These are phyloP conservation scores for Rhizoctonia solani DNA, from an alignment of 1,284 basidiomycete genomes.

Conservation along the genomic window DNA sequence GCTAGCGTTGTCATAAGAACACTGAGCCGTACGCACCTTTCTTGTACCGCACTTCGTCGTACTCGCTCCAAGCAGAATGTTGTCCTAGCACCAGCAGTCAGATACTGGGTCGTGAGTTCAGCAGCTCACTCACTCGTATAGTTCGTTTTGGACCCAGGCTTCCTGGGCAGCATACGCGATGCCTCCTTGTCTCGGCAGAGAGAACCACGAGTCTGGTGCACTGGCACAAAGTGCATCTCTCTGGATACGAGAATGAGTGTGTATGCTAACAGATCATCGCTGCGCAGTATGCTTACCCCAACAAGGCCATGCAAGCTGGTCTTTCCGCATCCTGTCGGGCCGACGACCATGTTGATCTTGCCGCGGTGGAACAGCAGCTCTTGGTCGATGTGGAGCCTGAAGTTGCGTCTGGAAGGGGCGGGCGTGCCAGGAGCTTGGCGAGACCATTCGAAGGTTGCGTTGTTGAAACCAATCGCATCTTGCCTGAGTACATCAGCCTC, in stretches of 20 bases:
- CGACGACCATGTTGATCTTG: constrained; percentile 63
- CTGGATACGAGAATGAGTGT: neutral
- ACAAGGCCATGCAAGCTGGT: constrained; percentile 52
- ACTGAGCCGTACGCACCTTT: constrained; percentile 40
- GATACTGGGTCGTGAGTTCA: neutral
- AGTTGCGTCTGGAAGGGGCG: constrained; percentile 45
- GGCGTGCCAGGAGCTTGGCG: neutral
- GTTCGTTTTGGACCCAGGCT: constrained; percentile 35
- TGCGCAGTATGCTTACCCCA: constrained; percentile 46
- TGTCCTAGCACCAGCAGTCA: constrained; percentile 46
- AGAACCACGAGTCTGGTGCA: constrained; percentile 29
- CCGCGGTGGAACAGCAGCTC: constrained; percentile 60
- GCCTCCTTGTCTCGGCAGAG: constrained; percentile 22
- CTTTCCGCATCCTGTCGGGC: constrained; percentile 55
- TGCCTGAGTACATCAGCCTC: constrained; percentile 3
- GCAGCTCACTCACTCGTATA: constrained; percentile 47
- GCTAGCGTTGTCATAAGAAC: too few relatives aligned
- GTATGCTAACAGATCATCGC: neutral
- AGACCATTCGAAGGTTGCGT: constrained; percentile 37
- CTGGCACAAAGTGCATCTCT: constrained; percentile 34
- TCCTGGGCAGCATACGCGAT: constrained; percentile 37
- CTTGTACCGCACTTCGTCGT: constrained; percentile 56
- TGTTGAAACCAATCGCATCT: constrained; percentile 36
- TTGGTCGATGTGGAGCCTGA: constrained; percentile 54
- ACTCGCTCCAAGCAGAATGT: constrained; percentile 59